These are phyloP conservation scores for Psilocybe cyanescens DNA, from an alignment of 768 basidiomycete species.

Conservation along the genomic window DNA sequence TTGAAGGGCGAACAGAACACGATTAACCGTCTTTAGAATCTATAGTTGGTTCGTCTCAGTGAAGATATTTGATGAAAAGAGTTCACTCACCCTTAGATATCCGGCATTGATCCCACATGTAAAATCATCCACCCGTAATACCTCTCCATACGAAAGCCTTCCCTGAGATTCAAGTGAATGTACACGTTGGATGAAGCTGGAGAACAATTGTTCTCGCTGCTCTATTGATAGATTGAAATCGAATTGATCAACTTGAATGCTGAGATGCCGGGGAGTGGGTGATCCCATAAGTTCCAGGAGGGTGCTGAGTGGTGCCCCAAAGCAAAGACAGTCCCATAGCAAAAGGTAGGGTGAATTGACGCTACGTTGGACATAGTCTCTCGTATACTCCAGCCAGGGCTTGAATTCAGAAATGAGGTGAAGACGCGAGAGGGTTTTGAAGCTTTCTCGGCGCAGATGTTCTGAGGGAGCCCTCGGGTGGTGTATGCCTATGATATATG, in stretches of 20 bases:
- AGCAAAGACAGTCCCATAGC: slow-evolving; percentile 40
- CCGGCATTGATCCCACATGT: slow-evolving; percentile 31
- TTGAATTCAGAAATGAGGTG: slow-evolving; percentile 38
- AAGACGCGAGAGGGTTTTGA: slow-evolving; percentile 41
- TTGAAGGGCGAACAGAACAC: slow-evolving; percentile 37
- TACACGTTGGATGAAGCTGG: slow-evolving; percentile 38
- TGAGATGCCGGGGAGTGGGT: slow-evolving; percentile 33
- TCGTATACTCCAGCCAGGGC: slow-evolving; percentile 36
- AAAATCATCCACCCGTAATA: slow-evolving; percentile 41
- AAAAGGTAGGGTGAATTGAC: slow-evolving; percentile 31
- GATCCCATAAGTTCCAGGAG: slow-evolving; percentile 42
- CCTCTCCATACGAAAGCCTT: slow-evolving; percentile 40
- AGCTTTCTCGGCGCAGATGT: slow-evolving; percentile 37
- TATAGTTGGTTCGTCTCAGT: slow-evolving; percentile 7
- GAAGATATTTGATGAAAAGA: not conserved
- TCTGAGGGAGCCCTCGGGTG: slow-evolving; percentile 41
- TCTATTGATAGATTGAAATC: slow-evolving; percentile 32
- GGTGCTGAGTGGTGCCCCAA: slow-evolving; percentile 38
- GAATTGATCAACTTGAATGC: slow-evolving; percentile 29
- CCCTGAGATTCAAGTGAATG: slow-evolving; percentile 37
- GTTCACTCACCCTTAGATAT: slow-evolving; percentile 36
- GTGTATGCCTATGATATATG: slow-evolving; percentile 18
- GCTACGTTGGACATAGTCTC: slow-evolving; percentile 26
- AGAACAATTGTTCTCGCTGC: slow-evolving; percentile 33
- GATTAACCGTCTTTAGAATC: slow-evolving; percentile 39